Conservation (phyloP, 1,284 basidiomycete species). For the Thecaphora frezii region DNA sequence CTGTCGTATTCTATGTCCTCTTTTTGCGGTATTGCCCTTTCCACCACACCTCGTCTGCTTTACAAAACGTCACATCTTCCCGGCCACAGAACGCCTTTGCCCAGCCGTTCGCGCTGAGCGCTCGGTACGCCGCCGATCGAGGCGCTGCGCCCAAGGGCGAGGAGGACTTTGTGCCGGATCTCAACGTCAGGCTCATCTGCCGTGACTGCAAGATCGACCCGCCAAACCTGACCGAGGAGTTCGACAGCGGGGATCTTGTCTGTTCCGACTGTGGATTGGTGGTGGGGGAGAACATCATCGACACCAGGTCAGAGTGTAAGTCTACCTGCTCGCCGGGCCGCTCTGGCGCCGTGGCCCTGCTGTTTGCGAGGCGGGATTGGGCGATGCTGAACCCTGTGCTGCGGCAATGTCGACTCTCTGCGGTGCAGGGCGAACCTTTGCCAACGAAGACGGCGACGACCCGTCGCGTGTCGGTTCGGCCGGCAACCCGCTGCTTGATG, state of each 20-base stretch:
- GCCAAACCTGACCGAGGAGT: constrained; percentile 93
- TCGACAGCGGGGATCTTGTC: constrained; percentile 93
- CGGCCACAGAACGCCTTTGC: constrained; percentile 31
- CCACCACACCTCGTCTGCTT: too few relatives aligned
- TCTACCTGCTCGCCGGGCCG: constrained; percentile 42
- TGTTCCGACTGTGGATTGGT: constrained; percentile 95
- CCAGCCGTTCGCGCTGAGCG: constrained; percentile 51
- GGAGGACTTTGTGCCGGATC: constrained; percentile 51
- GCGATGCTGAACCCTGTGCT: too few relatives aligned
- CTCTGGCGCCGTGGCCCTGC: neutral
- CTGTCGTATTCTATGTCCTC: too few relatives aligned
- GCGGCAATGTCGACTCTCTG: too few relatives aligned
- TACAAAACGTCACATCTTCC: too few relatives aligned
- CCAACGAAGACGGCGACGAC: constrained; percentile 93
- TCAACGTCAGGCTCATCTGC: constrained; percentile 63
- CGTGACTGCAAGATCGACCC: constrained; percentile 90
- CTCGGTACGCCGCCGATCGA: constrained; percentile 48
- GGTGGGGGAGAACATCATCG: constrained; percentile 91
- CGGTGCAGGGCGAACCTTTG: constrained; percentile 76
- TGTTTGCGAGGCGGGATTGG: constrained; percentile 6
- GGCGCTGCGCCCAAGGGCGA: constrained; percentile 42
- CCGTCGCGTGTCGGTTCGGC: constrained; percentile 99
- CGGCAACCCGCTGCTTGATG: constrained; percentile 81
- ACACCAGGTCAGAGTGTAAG: constrained; percentile 87
- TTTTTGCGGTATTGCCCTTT: constrained; percentile 3